These are phyloP conservation scores for Acanthamoeba royreba DNA, from an alignment of 208 protist species.

Conservation along the genomic window DNA sequence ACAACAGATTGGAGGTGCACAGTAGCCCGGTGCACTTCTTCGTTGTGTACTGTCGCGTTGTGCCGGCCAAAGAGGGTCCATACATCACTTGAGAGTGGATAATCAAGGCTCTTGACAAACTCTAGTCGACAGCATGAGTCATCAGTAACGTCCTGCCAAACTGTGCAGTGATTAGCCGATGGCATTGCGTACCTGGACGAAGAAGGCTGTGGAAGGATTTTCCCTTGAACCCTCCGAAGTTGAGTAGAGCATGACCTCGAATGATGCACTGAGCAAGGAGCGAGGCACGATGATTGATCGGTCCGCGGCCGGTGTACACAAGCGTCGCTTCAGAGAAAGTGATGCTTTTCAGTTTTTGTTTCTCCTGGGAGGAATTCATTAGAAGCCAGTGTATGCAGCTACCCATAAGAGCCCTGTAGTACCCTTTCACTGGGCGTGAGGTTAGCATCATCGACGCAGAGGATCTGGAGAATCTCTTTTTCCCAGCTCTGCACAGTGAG, in stretches of 20 bases:
- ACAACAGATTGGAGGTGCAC: not conserved
- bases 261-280: not conserved
- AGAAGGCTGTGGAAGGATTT: not conserved
- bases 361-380: too few relatives aligned
- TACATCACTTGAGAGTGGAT: not conserved
- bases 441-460: not conserved
- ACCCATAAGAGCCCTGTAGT: not conserved
- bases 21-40: not conserved
- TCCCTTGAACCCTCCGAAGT: not conserved
- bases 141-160: too few relatives aligned
- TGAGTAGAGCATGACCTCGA: not conserved
- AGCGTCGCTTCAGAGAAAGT: not conserved
- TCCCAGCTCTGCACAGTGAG: not conserved
- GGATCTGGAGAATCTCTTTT: not conserved
- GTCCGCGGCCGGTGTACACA: not conserved
- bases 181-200: not conserved
- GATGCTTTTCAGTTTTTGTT: not conserved
- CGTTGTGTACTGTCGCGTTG: slow-evolving; percentile 7
- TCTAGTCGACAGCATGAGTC: not conserved
- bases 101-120: not conserved
- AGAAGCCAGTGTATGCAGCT: too few relatives aligned
- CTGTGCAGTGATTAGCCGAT: too few relatives aligned
- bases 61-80: slow-evolving; percentile 5
- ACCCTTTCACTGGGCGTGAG: not conserved
- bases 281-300: not conserved